Conservation (phyloP, 2,329 filamentous ascomycete genomes). For the Escovopsis weberi region DNA sequence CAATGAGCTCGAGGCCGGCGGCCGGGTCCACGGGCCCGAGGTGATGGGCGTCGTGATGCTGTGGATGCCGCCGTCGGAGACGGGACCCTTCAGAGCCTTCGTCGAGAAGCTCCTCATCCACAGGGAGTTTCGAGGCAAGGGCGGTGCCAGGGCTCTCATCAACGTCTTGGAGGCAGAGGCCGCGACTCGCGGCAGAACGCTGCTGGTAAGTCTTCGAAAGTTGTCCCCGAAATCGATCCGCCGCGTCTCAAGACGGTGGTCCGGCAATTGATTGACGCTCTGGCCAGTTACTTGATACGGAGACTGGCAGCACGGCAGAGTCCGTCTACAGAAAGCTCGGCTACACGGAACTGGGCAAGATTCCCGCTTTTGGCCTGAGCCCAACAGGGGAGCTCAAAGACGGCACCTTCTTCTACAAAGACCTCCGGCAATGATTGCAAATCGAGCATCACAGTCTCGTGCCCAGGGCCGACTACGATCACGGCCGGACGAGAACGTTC, state of each 20-base stretch:
- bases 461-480: background rate
- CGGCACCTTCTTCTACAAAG: constrained; percentile 45
- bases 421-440: constrained; percentile 20
- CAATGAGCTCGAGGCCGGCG: constrained; percentile 17
- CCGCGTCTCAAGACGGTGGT: too few species aligned
- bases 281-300: constrained; percentile 35
- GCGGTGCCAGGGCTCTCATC: constrained; percentile 38
- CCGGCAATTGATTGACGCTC: background rate
- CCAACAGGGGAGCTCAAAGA: constrained; percentile 34
- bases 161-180: constrained; percentile 41
- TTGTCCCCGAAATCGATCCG: too few species aligned
- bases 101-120: constrained; percentile 46
- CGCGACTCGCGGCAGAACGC: constrained; percentile 27
- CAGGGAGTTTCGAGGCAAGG: constrained; percentile 32
- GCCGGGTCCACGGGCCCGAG: constrained; percentile 26
- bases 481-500: too few species aligned
- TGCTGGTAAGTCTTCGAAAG: constrained; percentile 32
- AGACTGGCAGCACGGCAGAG: constrained; percentile 37
- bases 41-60: constrained; percentile 44
- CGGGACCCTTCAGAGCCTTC: constrained; percentile 36
- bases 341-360: constrained; percentile 38
- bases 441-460: too few species aligned
- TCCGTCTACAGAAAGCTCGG: constrained; percentile 39
- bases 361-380: constrained; percentile 38
- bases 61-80: constrained; percentile 35